Evolutionary conservation across 257 asterid genomes (phyloP).

Genomic region (Gentiana dahurica): DNA sequence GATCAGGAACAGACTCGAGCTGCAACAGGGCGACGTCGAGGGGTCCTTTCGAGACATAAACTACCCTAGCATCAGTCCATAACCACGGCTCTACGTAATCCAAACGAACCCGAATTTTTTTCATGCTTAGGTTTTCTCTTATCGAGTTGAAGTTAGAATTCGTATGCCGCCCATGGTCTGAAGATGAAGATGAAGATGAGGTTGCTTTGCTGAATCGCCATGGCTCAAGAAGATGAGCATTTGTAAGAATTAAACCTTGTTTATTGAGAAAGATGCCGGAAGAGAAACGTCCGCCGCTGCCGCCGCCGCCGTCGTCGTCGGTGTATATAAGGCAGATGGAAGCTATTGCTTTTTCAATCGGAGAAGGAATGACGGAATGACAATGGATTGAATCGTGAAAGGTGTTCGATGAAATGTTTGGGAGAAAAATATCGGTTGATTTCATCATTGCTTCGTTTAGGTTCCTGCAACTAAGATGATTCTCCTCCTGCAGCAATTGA

Average conservation of each 20-base stretch:
- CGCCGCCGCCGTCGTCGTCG: constrained; percentile 23
- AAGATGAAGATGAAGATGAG: constrained; percentile 3
- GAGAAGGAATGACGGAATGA: constrained; percentile 29
- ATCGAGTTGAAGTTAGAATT: constrained; percentile 25
- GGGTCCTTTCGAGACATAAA: constrained; percentile 86
- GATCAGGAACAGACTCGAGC: constrained; percentile 66
- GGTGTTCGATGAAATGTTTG: constrained; percentile 21
- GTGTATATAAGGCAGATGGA: constrained; percentile 84
- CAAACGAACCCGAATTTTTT: constrained; percentile 61
- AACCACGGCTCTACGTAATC: constrained; percentile 81
- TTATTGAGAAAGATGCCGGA: constrained; percentile 86
- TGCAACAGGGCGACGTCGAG: constrained; percentile 81
- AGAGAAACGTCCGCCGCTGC: constrained; percentile 68
- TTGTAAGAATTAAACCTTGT: constrained; percentile 87
- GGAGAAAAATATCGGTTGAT: constrained; percentile 11
- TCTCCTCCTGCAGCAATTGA: constrained; percentile 48
- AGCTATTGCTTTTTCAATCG: constrained; percentile 66
- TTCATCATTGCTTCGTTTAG: constrained; percentile 24
- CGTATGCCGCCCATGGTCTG: constrained; percentile 14
- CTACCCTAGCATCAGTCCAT: constrained; percentile 78
- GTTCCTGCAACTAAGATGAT: constrained; percentile 29
- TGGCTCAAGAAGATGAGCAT: constrained; percentile 97
- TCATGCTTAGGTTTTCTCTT: constrained; percentile 20
- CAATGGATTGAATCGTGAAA: constrained; percentile 19
- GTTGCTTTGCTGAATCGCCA: constrained; percentile 84